Evolutionary conservation across 176 grass and related monocot species (phyloP).

Genomic region (Calamus simplicifolius): DNA sequence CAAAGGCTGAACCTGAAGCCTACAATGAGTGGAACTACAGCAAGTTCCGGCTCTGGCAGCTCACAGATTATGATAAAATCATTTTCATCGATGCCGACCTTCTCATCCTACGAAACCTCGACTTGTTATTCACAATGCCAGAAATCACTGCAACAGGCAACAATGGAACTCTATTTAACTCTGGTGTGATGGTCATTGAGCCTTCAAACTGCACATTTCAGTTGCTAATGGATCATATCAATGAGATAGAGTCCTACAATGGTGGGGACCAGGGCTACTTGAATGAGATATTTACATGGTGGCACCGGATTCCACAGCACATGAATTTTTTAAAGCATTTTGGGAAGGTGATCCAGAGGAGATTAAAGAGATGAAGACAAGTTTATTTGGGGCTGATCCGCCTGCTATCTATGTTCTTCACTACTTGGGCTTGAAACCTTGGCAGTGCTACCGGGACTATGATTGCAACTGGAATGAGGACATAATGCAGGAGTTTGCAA

Average conservation of each 20-base stretch:
- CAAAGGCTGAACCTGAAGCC: slow-evolving; percentile 1
- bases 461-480: slow-evolving; percentile 15
- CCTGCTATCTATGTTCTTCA: slow-evolving; percentile 5
- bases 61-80: slow-evolving; percentile 8
- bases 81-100: slow-evolving; percentile 17
- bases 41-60: slow-evolving; percentile 13
- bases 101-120: slow-evolving; percentile 10
- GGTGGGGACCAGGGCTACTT: slow-evolving; percentile 8
- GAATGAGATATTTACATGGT: slow-evolving; percentile 12
- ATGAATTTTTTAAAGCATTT: slow-evolving; percentile 15
- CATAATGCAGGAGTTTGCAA: slow-evolving; percentile 11
- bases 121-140: slow-evolving; percentile 6
- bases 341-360: slow-evolving; percentile 1
- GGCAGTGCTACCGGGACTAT: slow-evolving; percentile 9
- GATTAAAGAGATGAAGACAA: background rate
- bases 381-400: slow-evolving; percentile 5
- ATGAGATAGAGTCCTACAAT: slow-evolving; percentile 12
- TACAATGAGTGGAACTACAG: slow-evolving; percentile 21
- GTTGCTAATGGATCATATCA: slow-evolving; percentile 10
- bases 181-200: slow-evolving; percentile 11
- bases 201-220: slow-evolving; percentile 7
- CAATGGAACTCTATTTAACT: slow-evolving; percentile 12
- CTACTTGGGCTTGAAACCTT: slow-evolving; percentile 10
- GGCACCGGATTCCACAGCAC: slow-evolving; percentile 4
- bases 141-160: slow-evolving; percentile 7